A percentile compares a stretch with the other conserved stretches of the same genome.
Conservation (phyloP, 306 rosid genomes). For the Citrullus amarus region DNA sequence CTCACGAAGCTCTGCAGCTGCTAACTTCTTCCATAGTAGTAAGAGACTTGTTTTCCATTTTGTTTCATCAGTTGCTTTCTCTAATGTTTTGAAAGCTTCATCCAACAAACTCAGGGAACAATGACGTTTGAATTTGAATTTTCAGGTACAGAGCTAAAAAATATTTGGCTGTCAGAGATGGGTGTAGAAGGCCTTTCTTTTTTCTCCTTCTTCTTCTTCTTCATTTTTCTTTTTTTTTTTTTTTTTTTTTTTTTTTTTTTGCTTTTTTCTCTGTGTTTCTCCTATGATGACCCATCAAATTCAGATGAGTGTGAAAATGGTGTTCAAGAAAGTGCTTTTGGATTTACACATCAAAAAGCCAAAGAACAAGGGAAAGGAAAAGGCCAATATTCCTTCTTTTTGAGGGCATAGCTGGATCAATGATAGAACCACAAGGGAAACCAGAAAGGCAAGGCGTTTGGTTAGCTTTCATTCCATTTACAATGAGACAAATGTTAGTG, state of each 20-base stretch:
- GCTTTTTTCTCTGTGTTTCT: not conserved
- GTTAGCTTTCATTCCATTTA: conserved; percentile 3
- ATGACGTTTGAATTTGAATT: not conserved
- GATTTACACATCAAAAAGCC: not conserved
- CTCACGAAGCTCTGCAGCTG: conserved; percentile 1
- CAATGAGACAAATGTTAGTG: not conserved
- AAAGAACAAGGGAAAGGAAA: not conserved
- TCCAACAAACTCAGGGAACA: not conserved
- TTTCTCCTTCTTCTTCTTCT: not conserved
- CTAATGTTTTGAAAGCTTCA: not conserved
- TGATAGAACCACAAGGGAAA: not conserved
- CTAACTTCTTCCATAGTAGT: not conserved
- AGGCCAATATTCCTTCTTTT: conserved; percentile 2
- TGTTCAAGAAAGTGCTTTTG: conserved; percentile 1
- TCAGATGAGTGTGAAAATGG: not conserved
- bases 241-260: not conserved
- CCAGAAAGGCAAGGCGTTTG: not conserved
- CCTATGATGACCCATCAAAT: not conserved
- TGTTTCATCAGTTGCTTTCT: not conserved
- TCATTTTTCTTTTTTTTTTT: no score
- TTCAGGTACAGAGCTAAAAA: not conserved
- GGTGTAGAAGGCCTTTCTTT: not conserved
- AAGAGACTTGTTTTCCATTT: not conserved
- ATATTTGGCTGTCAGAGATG: not conserved
- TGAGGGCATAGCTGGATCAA: conserved; percentile 3